These are phyloP conservation scores for Stenogyne calaminthoides DNA, from an alignment of 305 asterid species.

Conservation along the genomic window DNA sequence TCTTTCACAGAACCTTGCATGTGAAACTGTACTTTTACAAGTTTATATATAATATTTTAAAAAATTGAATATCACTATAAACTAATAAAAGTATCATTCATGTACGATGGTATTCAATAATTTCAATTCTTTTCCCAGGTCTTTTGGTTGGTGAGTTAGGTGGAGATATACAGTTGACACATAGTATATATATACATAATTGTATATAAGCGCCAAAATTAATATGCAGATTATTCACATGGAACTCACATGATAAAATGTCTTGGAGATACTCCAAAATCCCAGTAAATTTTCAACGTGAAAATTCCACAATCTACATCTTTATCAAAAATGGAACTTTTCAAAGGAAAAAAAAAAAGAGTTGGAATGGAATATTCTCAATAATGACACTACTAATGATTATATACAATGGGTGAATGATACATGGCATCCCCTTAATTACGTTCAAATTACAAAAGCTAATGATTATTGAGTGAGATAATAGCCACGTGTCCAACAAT, in stretches of 20 bases:
- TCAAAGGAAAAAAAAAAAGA: conserved; percentile 1
- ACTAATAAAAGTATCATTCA: no score
- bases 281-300: neutral
- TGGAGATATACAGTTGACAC: neutral
- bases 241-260: neutral
- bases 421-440: conserved; percentile 24
- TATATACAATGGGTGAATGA: neutral
- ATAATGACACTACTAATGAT: conserved; percentile 23
- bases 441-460: conserved; percentile 21
- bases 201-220: conserved; percentile 2
- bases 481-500: conserved; percentile 16
- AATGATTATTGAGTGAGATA: neutral
- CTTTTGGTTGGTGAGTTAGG: neutral
- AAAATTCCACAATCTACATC: neutral
- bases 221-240: conserved; percentile 8
- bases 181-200: no score
- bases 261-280: neutral
- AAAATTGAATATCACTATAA: neutral
- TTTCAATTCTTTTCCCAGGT: no score
- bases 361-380: conserved; percentile 1
- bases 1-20: neutral
- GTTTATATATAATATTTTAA: neutral
- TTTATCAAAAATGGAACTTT: conserved; percentile 3
- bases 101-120: no score
- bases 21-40: neutral